Evolutionary conservation across 2,329 filamentous ascomycete species (phyloP).

Genomic region (Elsinoe batatas): DNA sequence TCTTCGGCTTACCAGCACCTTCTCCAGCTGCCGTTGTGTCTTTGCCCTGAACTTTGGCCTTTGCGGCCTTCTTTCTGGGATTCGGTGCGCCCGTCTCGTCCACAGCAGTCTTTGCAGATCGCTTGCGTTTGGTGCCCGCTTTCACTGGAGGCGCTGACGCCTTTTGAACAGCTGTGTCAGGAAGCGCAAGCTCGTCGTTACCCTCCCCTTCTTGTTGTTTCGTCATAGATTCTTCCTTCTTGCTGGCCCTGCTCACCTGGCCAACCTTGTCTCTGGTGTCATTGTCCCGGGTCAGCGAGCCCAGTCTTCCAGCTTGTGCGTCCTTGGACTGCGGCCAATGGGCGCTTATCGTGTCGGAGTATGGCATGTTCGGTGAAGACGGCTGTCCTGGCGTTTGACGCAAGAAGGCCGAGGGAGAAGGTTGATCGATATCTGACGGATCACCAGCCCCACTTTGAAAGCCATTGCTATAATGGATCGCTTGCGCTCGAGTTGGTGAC

Average conservation of each 20-base stretch:
- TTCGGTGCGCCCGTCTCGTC: neutral
- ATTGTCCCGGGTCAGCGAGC: no score
- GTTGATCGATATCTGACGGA: neutral
- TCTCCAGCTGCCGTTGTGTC: neutral
- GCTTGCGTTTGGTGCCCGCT: constrained; percentile 1
- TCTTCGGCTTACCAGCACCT: neutral
- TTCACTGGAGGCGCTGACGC: neutral
- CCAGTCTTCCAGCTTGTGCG: neutral
- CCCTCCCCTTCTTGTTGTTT: neutral
- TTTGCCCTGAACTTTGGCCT: neutral
- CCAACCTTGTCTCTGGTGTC: neutral
- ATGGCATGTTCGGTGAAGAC: neutral
- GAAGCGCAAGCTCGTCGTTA: neutral
- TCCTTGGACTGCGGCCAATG: constrained; percentile 4
- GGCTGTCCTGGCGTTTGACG: neutral
- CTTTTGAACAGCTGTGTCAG: neutral
- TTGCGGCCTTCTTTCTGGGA: neutral
- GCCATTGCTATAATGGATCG: neutral
- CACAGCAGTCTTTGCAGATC: neutral
- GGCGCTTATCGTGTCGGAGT: neutral
- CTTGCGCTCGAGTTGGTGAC: neutral
- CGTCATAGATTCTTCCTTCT: neutral
- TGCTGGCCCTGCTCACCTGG: neutral
- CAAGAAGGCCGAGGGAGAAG: constrained; percentile 9
- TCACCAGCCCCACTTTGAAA: neutral